These are phyloP conservation scores for Elsinoe australis DNA, from an alignment of 2,329 filamentous ascomycete species.

Conservation along the genomic window DNA sequence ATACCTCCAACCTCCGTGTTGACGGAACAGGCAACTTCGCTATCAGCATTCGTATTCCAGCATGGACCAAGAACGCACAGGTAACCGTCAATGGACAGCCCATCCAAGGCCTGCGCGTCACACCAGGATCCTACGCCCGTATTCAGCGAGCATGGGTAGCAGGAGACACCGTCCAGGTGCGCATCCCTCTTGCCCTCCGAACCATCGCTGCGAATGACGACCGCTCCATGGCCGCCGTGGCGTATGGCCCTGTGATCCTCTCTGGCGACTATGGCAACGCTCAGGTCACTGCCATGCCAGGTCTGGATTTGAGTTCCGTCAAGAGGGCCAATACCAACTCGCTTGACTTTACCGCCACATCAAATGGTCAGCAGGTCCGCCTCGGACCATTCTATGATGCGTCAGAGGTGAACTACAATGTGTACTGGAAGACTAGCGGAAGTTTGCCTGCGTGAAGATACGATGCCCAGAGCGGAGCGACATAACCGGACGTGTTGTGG, in stretches of 20 bases:
- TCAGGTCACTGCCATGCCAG: constrained; percentile 1
- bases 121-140: constrained; percentile 37
- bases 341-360: constrained; percentile 13
- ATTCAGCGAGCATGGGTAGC: constrained; percentile 38
- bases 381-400: constrained; percentile 16
- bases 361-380: neutral
- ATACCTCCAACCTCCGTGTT: constrained; percentile 37
- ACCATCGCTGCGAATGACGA: constrained; percentile 44
- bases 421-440: constrained; percentile 16
- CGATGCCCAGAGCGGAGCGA: neutral
- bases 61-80: constrained; percentile 37
- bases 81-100: constrained; percentile 39
- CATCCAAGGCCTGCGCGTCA: constrained; percentile 22
- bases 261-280: constrained; percentile 39
- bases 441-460: neutral
- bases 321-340: neutral
- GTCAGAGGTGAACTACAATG: constrained; percentile 15
- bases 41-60: constrained; percentile 42
- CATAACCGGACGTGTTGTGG: no score
- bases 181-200: constrained; percentile 41
- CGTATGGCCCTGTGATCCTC: constrained; percentile 42
- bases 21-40: constrained; percentile 30
- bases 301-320: constrained; percentile 4
- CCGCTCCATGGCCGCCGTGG: constrained; percentile 37
- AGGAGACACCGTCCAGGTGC: constrained; percentile 39